Base-by-base conservation (phyloP, 352 stramenopile genomes). In the Globisporangium polare region DNA sequence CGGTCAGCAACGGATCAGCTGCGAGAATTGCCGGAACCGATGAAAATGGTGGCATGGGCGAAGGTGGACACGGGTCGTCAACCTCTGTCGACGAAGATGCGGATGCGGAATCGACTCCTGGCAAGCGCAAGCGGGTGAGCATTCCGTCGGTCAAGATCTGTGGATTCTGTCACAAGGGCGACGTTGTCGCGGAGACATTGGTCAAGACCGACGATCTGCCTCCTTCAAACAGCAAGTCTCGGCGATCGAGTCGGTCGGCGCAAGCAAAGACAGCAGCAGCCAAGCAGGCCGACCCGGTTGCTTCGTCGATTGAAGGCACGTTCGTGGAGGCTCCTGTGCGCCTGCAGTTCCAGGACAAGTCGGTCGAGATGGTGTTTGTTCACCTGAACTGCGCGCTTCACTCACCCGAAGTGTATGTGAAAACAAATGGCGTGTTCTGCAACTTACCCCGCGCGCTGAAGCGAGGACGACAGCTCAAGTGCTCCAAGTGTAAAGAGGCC, bases 321-420 rank as follows among this genome's bases (percentile, higher is more conserved):
- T 94, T 95, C 45, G 83, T 93, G 15, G 84, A 92, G 17, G 80
- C 79, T 3, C 77, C 85, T 4, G 77, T 94, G 47, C 81, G 83
- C 4, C 65, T 94, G n/a, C 75, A 90, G 61, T 79, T 78, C 51
- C 53, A 66, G 22, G 82, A 94, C 60, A 90, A 88, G 45, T 72
- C 78, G 39, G 69, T 66, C 27, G 78, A 94, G 63, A 77, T 73
- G 15, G 86, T 88, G 55, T 78, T 85, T 63, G 73, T 94, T 26
- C 85, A 95, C 67, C 75, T 94, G 59, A 93, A 95, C 58, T 94
- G 82, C 42, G 83, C 84, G 46, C 60, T 92, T 5, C 85, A 95
- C 50, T 92, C 86, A 0, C 80, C 83, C 24, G 82, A 92, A 57
- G 84, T 93, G 33, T 94, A 89, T 51, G 83, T 94, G 17, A 90